phyloP scores from a whole-genome alignment of 495 filamentous ascomycete species.

The Podospora appendiculata region DNA sequence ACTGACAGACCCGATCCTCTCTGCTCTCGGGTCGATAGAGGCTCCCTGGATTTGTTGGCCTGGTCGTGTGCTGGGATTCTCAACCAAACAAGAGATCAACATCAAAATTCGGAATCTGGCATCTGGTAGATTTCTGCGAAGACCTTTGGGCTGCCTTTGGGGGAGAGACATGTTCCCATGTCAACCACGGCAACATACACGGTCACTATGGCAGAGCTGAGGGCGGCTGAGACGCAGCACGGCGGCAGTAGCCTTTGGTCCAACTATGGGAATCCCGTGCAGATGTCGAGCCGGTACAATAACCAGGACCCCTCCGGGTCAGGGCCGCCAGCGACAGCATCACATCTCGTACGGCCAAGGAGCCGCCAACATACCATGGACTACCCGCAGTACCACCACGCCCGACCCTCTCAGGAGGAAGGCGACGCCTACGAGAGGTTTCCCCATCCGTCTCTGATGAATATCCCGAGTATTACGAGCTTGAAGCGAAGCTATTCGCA shows the following conservation, averaged over 20 bases:
- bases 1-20: background rate
- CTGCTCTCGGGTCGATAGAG: background rate
- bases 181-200: constrained; percentile 46
- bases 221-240: constrained; percentile 39
- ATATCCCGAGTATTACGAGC: constrained; percentile 46
- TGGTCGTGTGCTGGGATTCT: background rate
- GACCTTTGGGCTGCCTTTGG: constrained; percentile 9
- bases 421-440: constrained; percentile 39
- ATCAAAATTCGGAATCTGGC: background rate
- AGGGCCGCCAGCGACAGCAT: constrained; percentile 29
- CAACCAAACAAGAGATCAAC: background rate
- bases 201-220: constrained; percentile 49
- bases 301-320: constrained; percentile 35
- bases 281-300: constrained; percentile 38
- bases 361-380: constrained; percentile 28
- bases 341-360: constrained; percentile 37
- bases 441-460: constrained; percentile 36
- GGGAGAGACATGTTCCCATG: constrained; percentile 40
- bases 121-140: constrained; percentile 7
- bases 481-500: constrained; percentile 45
- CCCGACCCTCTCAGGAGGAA: constrained; percentile 36
- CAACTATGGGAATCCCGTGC: constrained; percentile 42
- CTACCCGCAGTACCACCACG: constrained; percentile 34
- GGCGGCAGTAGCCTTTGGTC: constrained; percentile 34
- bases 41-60: background rate